These are phyloP conservation scores for Penicillium sp. DNA, from an alignment of 2,329 filamentous ascomycete genomes.

Conservation along the genomic window DNA sequence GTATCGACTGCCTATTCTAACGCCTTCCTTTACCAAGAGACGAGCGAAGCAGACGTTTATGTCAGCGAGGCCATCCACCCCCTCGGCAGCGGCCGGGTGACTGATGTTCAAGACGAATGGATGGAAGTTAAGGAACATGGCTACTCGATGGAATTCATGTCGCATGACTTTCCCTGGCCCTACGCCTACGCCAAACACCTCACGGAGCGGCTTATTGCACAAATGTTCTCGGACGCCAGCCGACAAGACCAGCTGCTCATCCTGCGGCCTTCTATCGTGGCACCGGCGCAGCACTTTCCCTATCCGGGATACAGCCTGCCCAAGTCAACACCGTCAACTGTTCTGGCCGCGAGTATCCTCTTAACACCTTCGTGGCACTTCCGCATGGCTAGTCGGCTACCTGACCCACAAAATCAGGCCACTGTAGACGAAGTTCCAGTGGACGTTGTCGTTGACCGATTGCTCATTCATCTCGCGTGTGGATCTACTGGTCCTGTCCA, in stretches of 20 bases:
- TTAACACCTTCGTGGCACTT: background rate
- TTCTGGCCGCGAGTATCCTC: background rate
- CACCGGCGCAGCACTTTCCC: constrained; percentile 1
- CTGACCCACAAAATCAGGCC: background rate
- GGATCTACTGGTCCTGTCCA: constrained; percentile 5
- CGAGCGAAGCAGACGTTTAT: background rate
- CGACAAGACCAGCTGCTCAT: constrained; percentile 2
- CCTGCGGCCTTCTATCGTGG: constrained; percentile 7
- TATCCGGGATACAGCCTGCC: background rate
- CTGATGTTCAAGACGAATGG: background rate
- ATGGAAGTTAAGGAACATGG: background rate
- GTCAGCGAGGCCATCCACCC: constrained; percentile 19
- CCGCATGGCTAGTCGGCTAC: background rate
- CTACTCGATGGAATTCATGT: background rate
- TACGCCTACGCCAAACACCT: constrained; percentile 14
- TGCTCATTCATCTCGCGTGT: constrained; percentile 2
- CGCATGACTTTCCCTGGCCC: constrained; percentile 10
- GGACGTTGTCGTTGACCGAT: constrained; percentile 9
- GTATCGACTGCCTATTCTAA: constrained; percentile 26
- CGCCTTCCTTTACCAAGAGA: constrained; percentile 9
- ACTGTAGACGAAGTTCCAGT: constrained; percentile 10
- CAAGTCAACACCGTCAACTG: background rate
- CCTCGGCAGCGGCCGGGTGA: background rate
- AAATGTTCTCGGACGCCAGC: background rate
- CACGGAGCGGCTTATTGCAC: constrained; percentile 4